Evolutionary conservation across 495 filamentous ascomycete species (phyloP), one percentile per base, ranked within the genome.

Genomic region (Penicillium diatomitis): DNA sequence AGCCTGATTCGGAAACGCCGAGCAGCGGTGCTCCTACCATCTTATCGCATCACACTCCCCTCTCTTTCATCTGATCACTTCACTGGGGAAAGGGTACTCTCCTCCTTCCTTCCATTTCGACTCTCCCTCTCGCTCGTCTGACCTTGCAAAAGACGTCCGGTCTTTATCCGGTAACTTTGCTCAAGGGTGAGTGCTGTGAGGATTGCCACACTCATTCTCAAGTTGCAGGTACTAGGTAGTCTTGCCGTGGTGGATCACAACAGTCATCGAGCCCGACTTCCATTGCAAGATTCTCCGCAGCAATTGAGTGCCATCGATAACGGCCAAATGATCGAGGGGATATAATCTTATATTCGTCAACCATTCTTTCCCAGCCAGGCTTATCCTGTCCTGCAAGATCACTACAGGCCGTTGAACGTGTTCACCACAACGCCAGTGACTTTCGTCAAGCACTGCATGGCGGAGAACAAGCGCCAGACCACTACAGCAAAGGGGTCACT

Each of bases 391-490:
- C 20, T 2, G 20, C 20, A 2, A 20, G 20, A 20, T 20, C 20
- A 2, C 20, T 20, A 20, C 20, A 41, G 39, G 28, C 34, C 40
- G 32, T 9, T 37, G 29, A 44, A 48, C 49, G 29, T 48, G 47
- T 48, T 40, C 46, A 51, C 48, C 48, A 57, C 51, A 58, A 51
- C 55, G 55, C 55, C 51, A 35, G 51, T 12, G 36, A 34, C 40
- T 41, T 30, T 46, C 41, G 36, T 50, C 54, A 50, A 50, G 40
- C 48, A 42, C 46, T 44, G 55, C 51, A 69, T 72, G 70, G 66
- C 64, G 51, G 73, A 77, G 52, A 68, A 57, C 46, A 75, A 77
- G 56, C 72, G 73, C 48, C 73, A 75, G 53, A 65, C 61, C 53
- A 58, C 61, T 27, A 65, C 63, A 55, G 64, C 57, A 32, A 78